Conservation (phyloP, 495 filamentous ascomycete genomes). For the Clohesyomyces aquaticus region DNA sequence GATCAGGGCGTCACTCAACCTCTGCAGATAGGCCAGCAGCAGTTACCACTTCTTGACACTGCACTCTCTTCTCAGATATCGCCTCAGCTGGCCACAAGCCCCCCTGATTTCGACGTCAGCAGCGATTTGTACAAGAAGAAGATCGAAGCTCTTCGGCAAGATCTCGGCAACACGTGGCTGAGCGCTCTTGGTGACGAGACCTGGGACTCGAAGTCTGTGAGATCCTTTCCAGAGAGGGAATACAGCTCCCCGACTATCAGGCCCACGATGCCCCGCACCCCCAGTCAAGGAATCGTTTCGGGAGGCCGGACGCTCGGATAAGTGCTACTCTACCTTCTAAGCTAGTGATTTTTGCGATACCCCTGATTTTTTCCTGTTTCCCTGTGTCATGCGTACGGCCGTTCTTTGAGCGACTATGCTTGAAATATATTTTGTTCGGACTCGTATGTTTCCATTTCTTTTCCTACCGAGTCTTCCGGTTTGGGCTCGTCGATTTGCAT, state of each 20-base stretch:
- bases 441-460: conserved; percentile 9
- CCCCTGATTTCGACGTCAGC: conserved; percentile 64
- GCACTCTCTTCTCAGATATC: conserved; percentile 1
- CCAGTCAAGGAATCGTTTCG: conserved; percentile 57
- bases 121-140: conserved; percentile 82
- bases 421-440: no score
- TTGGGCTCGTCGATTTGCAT: conserved; percentile 22
- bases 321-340: conserved; percentile 19
- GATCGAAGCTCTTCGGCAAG: conserved; percentile 79
- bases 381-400: background rate
- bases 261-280: conserved; percentile 44
- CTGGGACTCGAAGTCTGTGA: conserved; percentile 55
- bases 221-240: conserved; percentile 48
- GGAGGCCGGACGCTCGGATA: conserved; percentile 56
- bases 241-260: conserved; percentile 42
- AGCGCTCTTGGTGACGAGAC: conserved; percentile 80
- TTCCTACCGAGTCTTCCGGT: background rate
- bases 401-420: background rate
- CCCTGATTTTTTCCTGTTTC: conserved; percentile 9
- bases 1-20: background rate
- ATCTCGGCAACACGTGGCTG: conserved; percentile 83
- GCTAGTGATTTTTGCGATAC: conserved; percentile 31
- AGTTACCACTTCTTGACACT: conserved; percentile 34
- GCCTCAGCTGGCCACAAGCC: conserved; percentile 9
- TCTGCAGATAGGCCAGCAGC: conserved; percentile 1